Percentiles rank a stretch among this genome's conserved stretches.
Conservation (phyloP, 805 yeast species). For the Suhomyces pyralidae region DNA sequence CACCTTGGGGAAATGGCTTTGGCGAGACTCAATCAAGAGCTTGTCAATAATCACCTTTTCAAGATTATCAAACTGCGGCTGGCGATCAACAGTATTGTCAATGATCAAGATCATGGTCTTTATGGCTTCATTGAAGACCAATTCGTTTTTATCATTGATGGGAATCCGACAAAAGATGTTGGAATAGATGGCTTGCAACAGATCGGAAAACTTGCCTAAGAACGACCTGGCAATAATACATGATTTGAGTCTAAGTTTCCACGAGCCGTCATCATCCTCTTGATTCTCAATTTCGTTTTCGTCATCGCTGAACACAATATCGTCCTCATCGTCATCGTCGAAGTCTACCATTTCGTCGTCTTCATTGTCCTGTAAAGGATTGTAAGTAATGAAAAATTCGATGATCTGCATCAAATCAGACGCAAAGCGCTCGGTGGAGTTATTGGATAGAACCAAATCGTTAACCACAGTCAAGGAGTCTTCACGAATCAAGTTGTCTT, state of each 20-base stretch:
- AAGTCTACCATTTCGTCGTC: slow-evolving; percentile 23
- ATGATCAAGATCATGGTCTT: slow-evolving; percentile 43
- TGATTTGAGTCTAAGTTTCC: slow-evolving; percentile 61
- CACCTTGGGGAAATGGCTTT: slow-evolving; percentile 20
- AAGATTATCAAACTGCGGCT: slow-evolving; percentile 7
- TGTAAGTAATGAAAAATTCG: slow-evolving; percentile 25
- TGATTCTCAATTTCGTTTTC: slow-evolving; percentile 48
- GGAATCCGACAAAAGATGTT: slow-evolving; percentile 24
- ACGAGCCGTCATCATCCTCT: slow-evolving; percentile 45
- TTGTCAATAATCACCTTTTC: slow-evolving; percentile 26
- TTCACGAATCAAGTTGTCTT: slow-evolving; percentile 48
- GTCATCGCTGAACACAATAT: slow-evolving; percentile 34
- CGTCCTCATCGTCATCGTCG: slow-evolving; percentile 15
- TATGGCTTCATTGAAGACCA: slow-evolving; percentile 51
- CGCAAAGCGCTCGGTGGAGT: slow-evolving; percentile 8
- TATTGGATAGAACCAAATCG: slow-evolving; percentile 20
- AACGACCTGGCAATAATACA: slow-evolving; percentile 40
- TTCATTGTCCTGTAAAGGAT: slow-evolving; percentile 26
- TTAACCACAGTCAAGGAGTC: slow-evolving; percentile 47
- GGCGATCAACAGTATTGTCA: slow-evolving; percentile 15
- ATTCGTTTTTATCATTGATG: slow-evolving; percentile 43
- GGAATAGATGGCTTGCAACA: slow-evolving; percentile 32
- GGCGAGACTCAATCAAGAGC: slow-evolving; percentile 19
- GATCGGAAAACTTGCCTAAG: slow-evolving; percentile 34
- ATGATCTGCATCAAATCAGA: slow-evolving; percentile 16